phyloP scores from a whole-genome alignment of 2,329 filamentous ascomycete species.

The Fusarium redolens region DNA sequence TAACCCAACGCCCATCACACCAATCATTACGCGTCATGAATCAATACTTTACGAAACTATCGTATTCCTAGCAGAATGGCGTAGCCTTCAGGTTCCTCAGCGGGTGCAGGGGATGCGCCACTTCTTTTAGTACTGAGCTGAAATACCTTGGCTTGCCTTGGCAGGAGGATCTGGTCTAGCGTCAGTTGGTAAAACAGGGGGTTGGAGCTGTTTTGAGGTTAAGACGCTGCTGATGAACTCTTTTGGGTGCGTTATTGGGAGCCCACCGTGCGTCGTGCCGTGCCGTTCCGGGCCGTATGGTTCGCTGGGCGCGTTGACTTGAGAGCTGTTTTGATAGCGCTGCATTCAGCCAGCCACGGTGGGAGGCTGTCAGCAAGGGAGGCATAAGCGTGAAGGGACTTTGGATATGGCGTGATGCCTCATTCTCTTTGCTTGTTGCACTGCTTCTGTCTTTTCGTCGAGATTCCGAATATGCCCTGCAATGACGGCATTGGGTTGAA shows the following conservation, averaged over 20 bases:
- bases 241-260: neutral
- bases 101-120: neutral
- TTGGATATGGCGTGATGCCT: neutral
- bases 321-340: neutral
- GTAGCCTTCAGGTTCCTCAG: neutral
- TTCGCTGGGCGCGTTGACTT: neutral
- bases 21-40: neutral
- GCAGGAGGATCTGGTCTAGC: neutral
- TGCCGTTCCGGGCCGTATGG: neutral
- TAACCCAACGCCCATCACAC: neutral
- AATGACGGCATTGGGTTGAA: neutral
- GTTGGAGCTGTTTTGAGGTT: neutral
- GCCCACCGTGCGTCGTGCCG: neutral
- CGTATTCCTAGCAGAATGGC: neutral
- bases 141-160: conserved; percentile 6
- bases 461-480: neutral
- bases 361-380: neutral
- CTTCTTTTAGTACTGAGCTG: neutral
- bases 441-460: neutral
- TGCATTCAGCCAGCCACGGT: neutral
- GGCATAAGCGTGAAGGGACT: neutral
- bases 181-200: neutral
- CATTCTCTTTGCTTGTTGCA: neutral
- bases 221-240: neutral
- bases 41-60: neutral